Conservation (phyloP, 176 grass and related monocot species). For the Aegilops tauschii region DNA sequence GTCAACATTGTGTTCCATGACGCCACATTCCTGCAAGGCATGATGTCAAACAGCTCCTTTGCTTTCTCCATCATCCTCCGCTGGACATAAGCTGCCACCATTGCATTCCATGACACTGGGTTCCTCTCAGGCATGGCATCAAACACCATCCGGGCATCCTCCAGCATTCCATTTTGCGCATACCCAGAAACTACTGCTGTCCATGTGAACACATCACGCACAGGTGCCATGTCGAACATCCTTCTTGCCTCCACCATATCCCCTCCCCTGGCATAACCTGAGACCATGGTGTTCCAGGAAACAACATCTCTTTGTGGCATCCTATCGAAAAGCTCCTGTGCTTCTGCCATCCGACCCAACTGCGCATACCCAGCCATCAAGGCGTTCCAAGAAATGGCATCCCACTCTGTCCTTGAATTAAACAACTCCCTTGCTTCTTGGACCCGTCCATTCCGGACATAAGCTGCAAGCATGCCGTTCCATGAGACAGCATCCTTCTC, state of each 20-base stretch:
- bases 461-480: slow-evolving; percentile 81
- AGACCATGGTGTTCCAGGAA: slow-evolving; percentile 87
- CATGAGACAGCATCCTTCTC: slow-evolving; percentile 75
- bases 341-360: slow-evolving; percentile 47
- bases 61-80: slow-evolving; percentile 64
- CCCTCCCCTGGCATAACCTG: slow-evolving; percentile 62
- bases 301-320: slow-evolving; percentile 76
- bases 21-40: slow-evolving; percentile 62
- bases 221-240: slow-evolving; percentile 65
- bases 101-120: slow-evolving; percentile 80
- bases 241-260: slow-evolving; percentile 58
- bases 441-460: slow-evolving; percentile 64
- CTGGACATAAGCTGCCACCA: slow-evolving; percentile 81
- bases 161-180: slow-evolving; percentile 81
- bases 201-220: slow-evolving; percentile 84
- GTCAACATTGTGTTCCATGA: slow-evolving; percentile 94
- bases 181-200: slow-evolving; percentile 85
- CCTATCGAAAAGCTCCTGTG: slow-evolving; percentile 56
- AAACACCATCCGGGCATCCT: slow-evolving; percentile 67
- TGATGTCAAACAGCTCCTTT: slow-evolving; percentile 64
- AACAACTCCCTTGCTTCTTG: slow-evolving; percentile 61
- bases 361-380: slow-evolving; percentile 71
- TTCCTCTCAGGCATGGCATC: slow-evolving; percentile 88
- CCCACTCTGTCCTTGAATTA: slow-evolving; percentile 68
- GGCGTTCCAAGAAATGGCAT: slow-evolving; percentile 88